Conservation (phyloP, 2,329 filamentous ascomycete species). For the Rosellinia necatrix region DNA sequence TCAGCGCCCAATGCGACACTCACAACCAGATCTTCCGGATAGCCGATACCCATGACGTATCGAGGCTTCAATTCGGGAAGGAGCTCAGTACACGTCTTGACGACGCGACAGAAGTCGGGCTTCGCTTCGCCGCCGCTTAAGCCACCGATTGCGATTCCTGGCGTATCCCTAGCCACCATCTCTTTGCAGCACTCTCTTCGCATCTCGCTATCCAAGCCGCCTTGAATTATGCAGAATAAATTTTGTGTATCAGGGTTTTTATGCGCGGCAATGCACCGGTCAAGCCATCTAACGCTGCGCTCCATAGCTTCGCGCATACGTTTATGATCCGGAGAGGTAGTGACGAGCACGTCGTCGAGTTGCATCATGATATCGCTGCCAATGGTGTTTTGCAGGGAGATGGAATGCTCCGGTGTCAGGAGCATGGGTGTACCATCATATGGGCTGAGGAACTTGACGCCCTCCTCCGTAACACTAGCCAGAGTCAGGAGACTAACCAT, state of each 20-base stretch:
- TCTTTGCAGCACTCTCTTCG: constrained; percentile 79
- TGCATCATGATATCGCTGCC: constrained; percentile 99
- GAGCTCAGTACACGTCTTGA: constrained; percentile 80
- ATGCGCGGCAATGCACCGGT: constrained; percentile 91
- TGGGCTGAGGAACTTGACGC: constrained; percentile 92
- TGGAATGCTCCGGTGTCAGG: constrained; percentile 95
- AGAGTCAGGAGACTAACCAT: constrained; percentile 97
- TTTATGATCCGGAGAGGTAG: constrained; percentile 84
- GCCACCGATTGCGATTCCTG: constrained; percentile 94
- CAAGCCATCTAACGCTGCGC: constrained; percentile 91
- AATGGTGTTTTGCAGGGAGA: constrained; percentile 93
- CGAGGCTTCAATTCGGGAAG: constrained; percentile 91
- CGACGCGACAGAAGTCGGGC: constrained; percentile 86
- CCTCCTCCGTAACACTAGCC: constrained; percentile 92
- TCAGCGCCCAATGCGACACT: constrained; percentile 93
- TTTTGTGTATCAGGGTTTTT: constrained; percentile 83
- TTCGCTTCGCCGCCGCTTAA: constrained; percentile 96
- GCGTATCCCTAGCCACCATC: constrained; percentile 90
- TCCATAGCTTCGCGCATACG: constrained; percentile 96
- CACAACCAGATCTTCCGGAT: constrained; percentile 93
- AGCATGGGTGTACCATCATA: constrained; percentile 97
- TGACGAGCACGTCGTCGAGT: constrained; percentile 95
- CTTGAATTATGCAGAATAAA: constrained; percentile 98
- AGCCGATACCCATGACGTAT: constrained; percentile 99
- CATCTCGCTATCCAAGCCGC: constrained; percentile 87